A percentile compares a stretch with the other conserved stretches of the same genome.
Conservation (phyloP, 2,329 filamentous ascomycete species). For the Sclerotinia spermophila region DNA sequence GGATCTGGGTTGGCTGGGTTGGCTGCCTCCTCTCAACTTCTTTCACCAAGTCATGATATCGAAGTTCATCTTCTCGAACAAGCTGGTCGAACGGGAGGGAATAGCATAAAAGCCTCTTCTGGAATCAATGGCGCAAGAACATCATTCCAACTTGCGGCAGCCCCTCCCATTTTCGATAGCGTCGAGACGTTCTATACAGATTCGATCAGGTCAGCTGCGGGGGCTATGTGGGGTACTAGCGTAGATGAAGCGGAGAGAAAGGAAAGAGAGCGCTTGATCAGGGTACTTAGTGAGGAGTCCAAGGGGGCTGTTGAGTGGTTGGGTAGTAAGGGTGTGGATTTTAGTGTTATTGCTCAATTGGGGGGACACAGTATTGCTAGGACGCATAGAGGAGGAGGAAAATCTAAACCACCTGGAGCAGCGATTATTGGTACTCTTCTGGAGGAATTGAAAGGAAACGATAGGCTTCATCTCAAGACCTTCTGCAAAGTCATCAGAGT, state of each 20-base stretch:
- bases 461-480: slow-evolving; percentile 51
- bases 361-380: slow-evolving; percentile 56
- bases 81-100: slow-evolving; percentile 56
- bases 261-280: slow-evolving; percentile 45
- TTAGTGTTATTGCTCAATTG: slow-evolving; percentile 54
- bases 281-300: slow-evolving; percentile 47
- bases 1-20: slow-evolving; percentile 63
- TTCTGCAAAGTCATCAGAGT: slow-evolving; percentile 52
- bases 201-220: slow-evolving; percentile 55
- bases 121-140: slow-evolving; percentile 63
- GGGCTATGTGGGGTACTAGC: slow-evolving; percentile 22
- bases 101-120: slow-evolving; percentile 64
- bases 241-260: background rate
- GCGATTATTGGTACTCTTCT: slow-evolving; percentile 55
- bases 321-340: slow-evolving; percentile 53
- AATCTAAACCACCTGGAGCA: slow-evolving; percentile 52
- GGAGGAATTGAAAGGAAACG: slow-evolving; percentile 46
- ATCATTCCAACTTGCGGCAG: slow-evolving; percentile 46
- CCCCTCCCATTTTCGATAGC: slow-evolving; percentile 38
- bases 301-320: slow-evolving; percentile 54
- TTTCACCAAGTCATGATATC: slow-evolving; percentile 44
- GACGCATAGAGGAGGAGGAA: slow-evolving; percentile 55
- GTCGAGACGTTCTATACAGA: slow-evolving; percentile 48
- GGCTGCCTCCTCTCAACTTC: slow-evolving; percentile 54
- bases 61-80: slow-evolving; percentile 58